phyloP scores from a whole-genome alignment of 768 basidiomycete species.

The Rhizopogon vinicolor region DNA sequence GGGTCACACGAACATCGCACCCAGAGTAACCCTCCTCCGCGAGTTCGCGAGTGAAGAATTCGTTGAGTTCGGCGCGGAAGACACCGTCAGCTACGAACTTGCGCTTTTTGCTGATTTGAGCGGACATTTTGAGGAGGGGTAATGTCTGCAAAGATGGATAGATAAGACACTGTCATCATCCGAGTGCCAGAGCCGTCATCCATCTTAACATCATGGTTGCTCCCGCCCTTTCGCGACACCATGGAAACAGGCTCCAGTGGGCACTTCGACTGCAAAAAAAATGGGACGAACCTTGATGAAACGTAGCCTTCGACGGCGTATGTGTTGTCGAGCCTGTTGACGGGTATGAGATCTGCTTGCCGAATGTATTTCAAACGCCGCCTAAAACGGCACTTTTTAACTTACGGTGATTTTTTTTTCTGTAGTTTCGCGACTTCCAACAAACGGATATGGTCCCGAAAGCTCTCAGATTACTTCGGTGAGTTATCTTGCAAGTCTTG shows the following conservation, averaged over 20 bases:
- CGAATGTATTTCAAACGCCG: constrained; percentile 13
- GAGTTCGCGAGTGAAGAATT: constrained; percentile 98
- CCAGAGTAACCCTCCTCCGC: constrained; percentile 99
- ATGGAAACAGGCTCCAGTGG: background rate
- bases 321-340: background rate
- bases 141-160: constrained; percentile 3
- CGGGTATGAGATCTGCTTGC: constrained; percentile 3
- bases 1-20: constrained; percentile 98
- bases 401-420: background rate
- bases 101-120: constrained; percentile 95
- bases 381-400: constrained; percentile 8
- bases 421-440: background rate
- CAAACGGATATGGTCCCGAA: too few species aligned
- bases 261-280: background rate
- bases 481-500: background rate
- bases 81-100: constrained; percentile 99
- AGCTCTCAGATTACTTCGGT: background rate
- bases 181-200: background rate
- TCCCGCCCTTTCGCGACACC: background rate
- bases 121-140: constrained; percentile 54
- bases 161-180: constrained; percentile 5
- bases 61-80: constrained; percentile 97
- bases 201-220: background rate
- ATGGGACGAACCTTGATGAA: constrained; percentile 5
- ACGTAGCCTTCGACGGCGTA: constrained; percentile 1